Evolutionary conservation across 139 green algal species (phyloP).

Genomic region (Tetradesmus obliquus): DNA sequence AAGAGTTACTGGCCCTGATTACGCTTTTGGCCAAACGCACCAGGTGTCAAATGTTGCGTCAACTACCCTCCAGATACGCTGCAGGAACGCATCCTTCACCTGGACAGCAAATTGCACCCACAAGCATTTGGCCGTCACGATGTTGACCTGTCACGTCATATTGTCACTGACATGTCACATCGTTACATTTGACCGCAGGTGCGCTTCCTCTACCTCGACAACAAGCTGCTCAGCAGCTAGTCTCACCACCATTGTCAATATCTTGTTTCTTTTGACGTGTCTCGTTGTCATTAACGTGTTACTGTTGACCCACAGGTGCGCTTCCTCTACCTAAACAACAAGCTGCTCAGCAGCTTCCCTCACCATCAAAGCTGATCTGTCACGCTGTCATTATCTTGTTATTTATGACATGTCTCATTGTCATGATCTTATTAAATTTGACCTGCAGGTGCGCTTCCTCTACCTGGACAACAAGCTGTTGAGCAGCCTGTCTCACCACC

Average conservation of each 20-base stretch:
- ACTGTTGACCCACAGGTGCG: constrained; percentile 27
- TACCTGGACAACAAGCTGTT: constrained; percentile 51
- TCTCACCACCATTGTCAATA: background rate
- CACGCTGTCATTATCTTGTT: background rate
- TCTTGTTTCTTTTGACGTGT: background rate
- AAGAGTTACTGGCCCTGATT: too few relatives aligned
- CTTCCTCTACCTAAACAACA: constrained; percentile 48
- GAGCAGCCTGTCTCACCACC: constrained; percentile 1
- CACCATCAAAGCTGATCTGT: background rate
- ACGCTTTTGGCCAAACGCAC: too few relatives aligned
- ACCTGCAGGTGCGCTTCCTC: constrained; percentile 46
- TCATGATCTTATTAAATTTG: too few relatives aligned
- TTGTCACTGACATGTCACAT: too few relatives aligned
- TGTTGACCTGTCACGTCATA: too few relatives aligned
- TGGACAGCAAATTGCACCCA: too few relatives aligned
- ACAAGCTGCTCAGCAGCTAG: background rate
- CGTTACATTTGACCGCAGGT: constrained; percentile 11
- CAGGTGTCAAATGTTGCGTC: too few relatives aligned
- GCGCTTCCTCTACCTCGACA: constrained; percentile 50
- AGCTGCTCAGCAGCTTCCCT: background rate
- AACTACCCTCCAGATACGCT: too few relatives aligned
- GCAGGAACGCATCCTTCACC: too few relatives aligned
- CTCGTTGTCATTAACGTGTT: too few relatives aligned
- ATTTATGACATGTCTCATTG: background rate
- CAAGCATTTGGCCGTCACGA: too few relatives aligned